These are phyloP conservation scores for Termitomyces sp. DNA, from an alignment of 768 basidiomycete genomes.

Conservation along the genomic window DNA sequence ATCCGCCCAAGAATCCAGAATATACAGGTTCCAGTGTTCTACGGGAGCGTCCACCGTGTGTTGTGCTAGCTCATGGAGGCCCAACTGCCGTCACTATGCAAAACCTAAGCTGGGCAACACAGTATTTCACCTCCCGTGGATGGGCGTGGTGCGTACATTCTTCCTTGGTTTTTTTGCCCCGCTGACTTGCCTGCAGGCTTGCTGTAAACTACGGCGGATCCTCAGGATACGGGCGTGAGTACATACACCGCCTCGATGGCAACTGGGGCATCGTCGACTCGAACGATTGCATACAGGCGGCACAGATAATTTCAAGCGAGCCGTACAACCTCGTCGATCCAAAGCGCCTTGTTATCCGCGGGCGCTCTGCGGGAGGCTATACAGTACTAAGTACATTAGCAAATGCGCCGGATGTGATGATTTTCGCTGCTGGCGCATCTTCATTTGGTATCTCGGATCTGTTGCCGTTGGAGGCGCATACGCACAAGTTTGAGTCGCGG, in stretches of 20 bases:
- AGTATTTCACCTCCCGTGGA: conserved; percentile 67
- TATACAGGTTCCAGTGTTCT: conserved; percentile 42
- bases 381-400: conserved; percentile 51
- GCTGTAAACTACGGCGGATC: conserved; percentile 80
- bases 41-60: conserved; percentile 62
- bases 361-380: conserved; percentile 70
- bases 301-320: conserved; percentile 36
- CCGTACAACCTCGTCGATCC: conserved; percentile 56
- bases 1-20: conserved; percentile 59
- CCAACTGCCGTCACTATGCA: conserved; percentile 50
- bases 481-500: conserved; percentile 67
- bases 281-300: conserved; percentile 57
- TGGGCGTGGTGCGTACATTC: conserved; percentile 54
- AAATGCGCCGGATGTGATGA: conserved; percentile 31
- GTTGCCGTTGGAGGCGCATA: conserved; percentile 45
- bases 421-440: conserved; percentile 60
- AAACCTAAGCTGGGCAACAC: conserved; percentile 45
- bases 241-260: conserved; percentile 53
- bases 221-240: conserved; percentile 65
- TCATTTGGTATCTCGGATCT: conserved; percentile 71
- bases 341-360: conserved; percentile 62
- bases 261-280: conserved; percentile 77
- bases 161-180: not conserved
- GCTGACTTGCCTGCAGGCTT: conserved; percentile 34
- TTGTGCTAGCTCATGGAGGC: conserved; percentile 66